These are phyloP conservation scores for Anthracocystis setariae DNA, from an alignment of 1,284 basidiomycete species.

Conservation along the genomic window DNA sequence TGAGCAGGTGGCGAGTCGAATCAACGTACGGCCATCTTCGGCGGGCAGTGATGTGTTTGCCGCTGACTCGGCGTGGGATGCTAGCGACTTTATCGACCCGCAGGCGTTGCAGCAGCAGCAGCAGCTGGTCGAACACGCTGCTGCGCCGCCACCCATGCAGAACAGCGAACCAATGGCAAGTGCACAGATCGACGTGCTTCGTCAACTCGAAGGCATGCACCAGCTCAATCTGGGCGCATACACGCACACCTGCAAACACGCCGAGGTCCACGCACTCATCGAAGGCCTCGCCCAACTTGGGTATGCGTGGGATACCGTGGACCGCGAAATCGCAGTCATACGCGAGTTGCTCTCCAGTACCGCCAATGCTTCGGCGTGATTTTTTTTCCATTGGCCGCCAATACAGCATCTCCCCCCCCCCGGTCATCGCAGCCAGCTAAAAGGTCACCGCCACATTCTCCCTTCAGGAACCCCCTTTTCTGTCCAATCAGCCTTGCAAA, in stretches of 20 bases:
- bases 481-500: too few species aligned
- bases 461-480: too few species aligned
- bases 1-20: conserved; percentile 27
- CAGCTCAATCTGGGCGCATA: conserved; percentile 48
- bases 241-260: conserved; percentile 52
- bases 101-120: conserved; percentile 31
- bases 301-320: conserved; percentile 61
- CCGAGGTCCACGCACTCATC: conserved; percentile 57
- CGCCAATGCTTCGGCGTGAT: too few species aligned
- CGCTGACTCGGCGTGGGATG: conserved; percentile 5
- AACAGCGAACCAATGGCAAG: conserved; percentile 10
- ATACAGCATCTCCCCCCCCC: too few species aligned
- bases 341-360: conserved; percentile 43
- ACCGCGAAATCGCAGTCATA: conserved; percentile 56
- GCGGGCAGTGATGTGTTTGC: background rate
- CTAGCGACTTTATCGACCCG: conserved; percentile 32
- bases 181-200: conserved; percentile 26
- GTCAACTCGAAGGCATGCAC: conserved; percentile 42
- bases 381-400: too few species aligned
- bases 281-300: conserved; percentile 62
- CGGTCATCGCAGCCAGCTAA: too few species aligned
- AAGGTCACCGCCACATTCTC: too few species aligned
- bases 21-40: conserved; percentile 7
- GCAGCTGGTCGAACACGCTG: conserved; percentile 11
- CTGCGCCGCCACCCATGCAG: conserved; percentile 5